These are phyloP conservation scores for Talaromyces sp. DNA, from an alignment of 2,329 filamentous ascomycete genomes.

Conservation along the genomic window DNA sequence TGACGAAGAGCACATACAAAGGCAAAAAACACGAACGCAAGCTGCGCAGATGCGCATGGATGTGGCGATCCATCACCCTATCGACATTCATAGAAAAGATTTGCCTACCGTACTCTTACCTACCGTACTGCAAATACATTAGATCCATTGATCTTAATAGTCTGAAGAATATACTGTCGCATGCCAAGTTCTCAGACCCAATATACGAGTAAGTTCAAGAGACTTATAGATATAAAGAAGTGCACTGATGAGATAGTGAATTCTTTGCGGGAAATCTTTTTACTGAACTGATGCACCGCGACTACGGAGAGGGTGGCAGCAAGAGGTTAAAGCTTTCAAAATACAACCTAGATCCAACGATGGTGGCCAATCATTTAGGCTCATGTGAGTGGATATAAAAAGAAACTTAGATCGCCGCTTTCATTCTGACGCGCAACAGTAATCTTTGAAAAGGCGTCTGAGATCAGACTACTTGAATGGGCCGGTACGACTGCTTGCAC, in stretches of 20 bases:
- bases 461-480: conserved; percentile 55
- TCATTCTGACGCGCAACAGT: conserved; percentile 20
- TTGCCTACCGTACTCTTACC: conserved; percentile 35
- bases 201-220: neutral
- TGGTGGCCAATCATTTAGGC: conserved; percentile 42
- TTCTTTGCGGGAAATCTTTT: conserved; percentile 47
- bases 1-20: too few species aligned
- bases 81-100: conserved; percentile 55
- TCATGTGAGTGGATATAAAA: conserved; percentile 32
- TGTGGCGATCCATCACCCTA: conserved; percentile 64
- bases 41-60: conserved; percentile 54
- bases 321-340: conserved; percentile 19
- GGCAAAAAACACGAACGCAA: too few species aligned
- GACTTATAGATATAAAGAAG: neutral
- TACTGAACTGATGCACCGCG: conserved; percentile 13
- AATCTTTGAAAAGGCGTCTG: conserved; percentile 43
- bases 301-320: conserved; percentile 15
- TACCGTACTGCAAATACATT: conserved; percentile 65
- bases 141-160: conserved; percentile 58
- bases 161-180: conserved; percentile 44
- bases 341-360: conserved; percentile 18
- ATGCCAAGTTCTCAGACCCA: conserved; percentile 44
- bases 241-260: conserved; percentile 24
- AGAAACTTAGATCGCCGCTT: neutral
- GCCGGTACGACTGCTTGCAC: conserved; percentile 31